Evolutionary conservation across 176 grass and related monocot species (phyloP), one percentile per base, ranked within the genome.

Genomic region (bread wheat (Triticum aestivum)): DNA sequence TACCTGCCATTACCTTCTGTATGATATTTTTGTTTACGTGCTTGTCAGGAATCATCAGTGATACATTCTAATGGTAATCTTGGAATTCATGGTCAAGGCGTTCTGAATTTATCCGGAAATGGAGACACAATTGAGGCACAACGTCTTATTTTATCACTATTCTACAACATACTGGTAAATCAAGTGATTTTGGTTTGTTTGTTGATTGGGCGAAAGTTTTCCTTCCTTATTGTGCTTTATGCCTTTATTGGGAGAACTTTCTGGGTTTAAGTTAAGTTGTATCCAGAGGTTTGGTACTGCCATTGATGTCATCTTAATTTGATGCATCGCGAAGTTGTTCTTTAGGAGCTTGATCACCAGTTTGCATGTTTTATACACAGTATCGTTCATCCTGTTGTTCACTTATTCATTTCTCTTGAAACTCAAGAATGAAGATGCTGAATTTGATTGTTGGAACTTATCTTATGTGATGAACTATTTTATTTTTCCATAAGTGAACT

Each of bases 21-120:
- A 78, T 79, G 78, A 87, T 81, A 73, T 37, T 82, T 79, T 77
- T 88, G 63, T 81, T 67, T 44, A 71, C 56, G 64, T 84, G 41
- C 27, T 79, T 94, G 56, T 71, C 93, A 98, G 96, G 93, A 92
- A 88, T 86, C 91, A 88, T 98, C 96, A 11, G 73, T 91, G 79
- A 92, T 98, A 91, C 96, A 88, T 79, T 98, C 96, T 79, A 98
- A 94, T 92, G 93, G 84, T 45, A 98, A 98, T 92, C 92, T 98
- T 75, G 96, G 96, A 61, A 86, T 98, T 88, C 96, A 96, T 92
- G 96, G 96, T 84, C 96, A 98, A 94, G 96, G 96, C 11, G 79
- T 94, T 75, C 87, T 98, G 33, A 96, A 96, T 88, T 90, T 98
- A 85, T 96, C 96, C 79, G 96, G 96, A 78, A 78, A 54, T 64